phyloP scores from a whole-genome alignment of 2,329 filamentous ascomycete genomes.

The Coniochaeta ligniaria region DNA sequence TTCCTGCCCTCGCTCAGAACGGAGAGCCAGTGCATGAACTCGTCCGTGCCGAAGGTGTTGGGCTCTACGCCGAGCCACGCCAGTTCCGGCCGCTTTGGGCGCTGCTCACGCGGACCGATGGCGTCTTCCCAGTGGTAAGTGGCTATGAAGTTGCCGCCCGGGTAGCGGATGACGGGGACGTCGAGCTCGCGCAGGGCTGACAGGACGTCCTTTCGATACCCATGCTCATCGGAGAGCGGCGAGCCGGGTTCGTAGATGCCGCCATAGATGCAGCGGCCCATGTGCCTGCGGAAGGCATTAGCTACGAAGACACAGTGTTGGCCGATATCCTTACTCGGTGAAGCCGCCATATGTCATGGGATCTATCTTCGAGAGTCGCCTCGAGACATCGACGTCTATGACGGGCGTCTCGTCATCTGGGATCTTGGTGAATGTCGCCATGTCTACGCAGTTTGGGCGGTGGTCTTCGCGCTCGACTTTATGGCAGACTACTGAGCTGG shows the following conservation, averaged over 20 bases:
- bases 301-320: neutral
- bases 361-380: constrained; percentile 66
- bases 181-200: constrained; percentile 65
- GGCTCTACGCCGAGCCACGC: constrained; percentile 73
- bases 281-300: constrained; percentile 49
- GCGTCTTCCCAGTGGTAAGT: constrained; percentile 85
- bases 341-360: constrained; percentile 80
- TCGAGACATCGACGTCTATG: constrained; percentile 57
- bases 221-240: constrained; percentile 63
- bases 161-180: constrained; percentile 72
- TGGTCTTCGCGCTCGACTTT: neutral
- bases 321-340: constrained; percentile 57
- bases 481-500: neutral
- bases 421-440: constrained; percentile 70
- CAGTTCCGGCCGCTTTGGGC: constrained; percentile 62
- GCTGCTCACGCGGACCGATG: constrained; percentile 63
- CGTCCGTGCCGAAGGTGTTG: constrained; percentile 78
- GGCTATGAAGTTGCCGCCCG: constrained; percentile 77
- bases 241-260: constrained; percentile 77
- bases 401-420: constrained; percentile 50
- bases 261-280: constrained; percentile 84
- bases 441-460: constrained; percentile 23
- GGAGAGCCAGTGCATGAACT: constrained; percentile 78
- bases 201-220: constrained; percentile 75
- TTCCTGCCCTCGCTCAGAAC: constrained; percentile 53